A percentile compares a stretch with the other conserved stretches of the same genome.
These are phyloP conservation scores for Pigoraptor vietnamica DNA, from an alignment of 78 protist species.

Conservation along the genomic window DNA sequence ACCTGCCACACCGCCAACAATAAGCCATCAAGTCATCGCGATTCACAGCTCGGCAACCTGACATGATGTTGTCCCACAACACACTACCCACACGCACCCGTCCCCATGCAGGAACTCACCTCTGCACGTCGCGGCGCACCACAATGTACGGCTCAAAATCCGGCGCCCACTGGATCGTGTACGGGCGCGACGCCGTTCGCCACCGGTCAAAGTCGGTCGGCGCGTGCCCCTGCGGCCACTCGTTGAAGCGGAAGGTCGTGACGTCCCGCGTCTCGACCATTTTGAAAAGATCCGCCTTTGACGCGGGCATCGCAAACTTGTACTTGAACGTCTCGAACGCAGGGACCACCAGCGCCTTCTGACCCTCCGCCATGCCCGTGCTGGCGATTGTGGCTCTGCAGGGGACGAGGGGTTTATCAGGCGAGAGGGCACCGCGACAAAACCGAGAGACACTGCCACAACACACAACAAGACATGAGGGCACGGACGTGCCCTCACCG, in stretches of 20 bases:
- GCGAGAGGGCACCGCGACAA: no score
- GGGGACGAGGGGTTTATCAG: no score
- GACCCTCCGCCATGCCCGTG: background rate
- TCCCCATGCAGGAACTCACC: background rate
- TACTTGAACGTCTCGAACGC: background rate
- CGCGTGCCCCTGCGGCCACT: background rate
- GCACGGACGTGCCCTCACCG: background rate
- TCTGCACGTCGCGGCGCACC: background rate
- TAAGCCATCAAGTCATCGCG: no score
- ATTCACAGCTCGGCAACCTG: no score
- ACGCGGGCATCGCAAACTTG: background rate
- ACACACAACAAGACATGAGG: no score
- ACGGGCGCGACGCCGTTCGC: background rate
- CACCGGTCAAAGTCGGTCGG: background rate
- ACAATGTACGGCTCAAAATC: slow-evolving; percentile 2
- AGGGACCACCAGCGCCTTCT: background rate
- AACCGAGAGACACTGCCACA: no score
- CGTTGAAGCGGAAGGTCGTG: background rate
- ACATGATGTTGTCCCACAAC: background rate
- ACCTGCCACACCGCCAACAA: background rate
- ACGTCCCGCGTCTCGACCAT: background rate
- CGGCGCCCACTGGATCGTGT: background rate
- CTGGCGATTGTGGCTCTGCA: background rate
- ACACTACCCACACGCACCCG: background rate
- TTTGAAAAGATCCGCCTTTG: background rate